Evolutionary conservation across 208 protist species (phyloP), one percentile per base, ranked within the genome.

Genomic region (Kentomonas sorsogonicus): DNA sequence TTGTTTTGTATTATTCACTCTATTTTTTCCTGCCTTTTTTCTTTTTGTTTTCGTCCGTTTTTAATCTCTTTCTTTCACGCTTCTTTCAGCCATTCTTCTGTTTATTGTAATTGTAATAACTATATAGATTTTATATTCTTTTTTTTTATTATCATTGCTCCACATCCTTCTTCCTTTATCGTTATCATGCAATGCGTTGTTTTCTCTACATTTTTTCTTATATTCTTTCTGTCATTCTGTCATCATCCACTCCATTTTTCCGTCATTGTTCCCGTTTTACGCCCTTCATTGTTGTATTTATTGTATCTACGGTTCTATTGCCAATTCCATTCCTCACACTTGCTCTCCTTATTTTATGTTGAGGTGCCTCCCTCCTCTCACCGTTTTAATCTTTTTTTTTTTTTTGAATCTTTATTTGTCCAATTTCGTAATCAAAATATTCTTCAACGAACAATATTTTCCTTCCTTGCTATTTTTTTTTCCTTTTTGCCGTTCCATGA

Each of bases 381-480:
- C 33, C 11, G 5, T 38, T 38, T 11, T 38, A 11, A 11, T 11
- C 11, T 38, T 11, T 15, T 38, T 38, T 38, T 38, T 38, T 38
- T 38, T 15, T 38, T 38, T 11, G n/a, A n/a, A 5, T 38, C 11
- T 38, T 38, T 38, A 15, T 38, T 38, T 38, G 33, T 38, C 11
- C n/a, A 38, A 15, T 38, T 38, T 38, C 7, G 11, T 38, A 38
- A 38, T 15, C 7, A 38, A 11, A 15, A 38, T n/a, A n/a, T n/a
- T n/a, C n/a, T n/a, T n/a, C n/a, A n/a, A n/a, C n/a, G n/a, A n/a
- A n/a, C n/a, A n/a, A 60, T 29, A 54, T 25, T 23, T 16, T 43
- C 45, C 22, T 29, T 64, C 22, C 38, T 61, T 16, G 22, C 22
- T 62, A 72, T 36, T 25, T 65, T 58, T 53, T 53, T 25, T 47